Base-by-base conservation (phyloP, 2,329 filamentous ascomycete genomes). In the Hypoxylon sp. region DNA sequence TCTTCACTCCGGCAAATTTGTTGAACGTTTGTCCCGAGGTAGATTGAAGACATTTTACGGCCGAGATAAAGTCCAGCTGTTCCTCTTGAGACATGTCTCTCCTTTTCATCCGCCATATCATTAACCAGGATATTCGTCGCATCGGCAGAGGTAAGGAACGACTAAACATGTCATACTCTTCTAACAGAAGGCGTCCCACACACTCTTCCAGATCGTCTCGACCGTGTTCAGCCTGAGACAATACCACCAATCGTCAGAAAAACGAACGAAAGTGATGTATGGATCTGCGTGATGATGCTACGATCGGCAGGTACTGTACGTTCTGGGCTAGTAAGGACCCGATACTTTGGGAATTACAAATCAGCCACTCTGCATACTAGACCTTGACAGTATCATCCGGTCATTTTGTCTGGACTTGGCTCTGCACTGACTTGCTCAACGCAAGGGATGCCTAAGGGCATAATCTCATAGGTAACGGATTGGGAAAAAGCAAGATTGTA, bases 11-110 rank as follows among this genome's bases (percentile, higher is more conserved):
- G 1, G 77, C 76, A 51, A 79, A 76, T 3, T 67, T 53, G 4
- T 75, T 55, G 17, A 73, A 70, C 1, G 74, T 78, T 14, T 72
- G 63, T 3, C 78, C 68, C 9, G 80, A 77, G 64, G 75, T 73
- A 5, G 63, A 63, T 59, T 78, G 75, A 48, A 84, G 64, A 60
- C 83, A 84, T 26, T 79, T 73, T 17, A 84, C 76, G 8, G 83
- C 81, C 14, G 78, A 70, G 55, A 81, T 81, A 72, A 82, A 84
- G 10, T 73, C 71, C 22, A 74, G 75, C 60, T 75, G 77, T 63
- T 81, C 75, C 0, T 52, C 22, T 8, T 50, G 17, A 59, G 63
- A 60, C 33, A 69, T n/a, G 10, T 35, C 53, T 57, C 66, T 62
- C 62, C 58, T 66, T 62, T 46, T 17, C 13, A 33, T 37, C 24